A percentile compares a stretch with the other conserved stretches of the same genome.
These are phyloP conservation scores for Diaporthe velutina DNA, from an alignment of 2,329 filamentous ascomycete species.

Conservation along the genomic window DNA sequence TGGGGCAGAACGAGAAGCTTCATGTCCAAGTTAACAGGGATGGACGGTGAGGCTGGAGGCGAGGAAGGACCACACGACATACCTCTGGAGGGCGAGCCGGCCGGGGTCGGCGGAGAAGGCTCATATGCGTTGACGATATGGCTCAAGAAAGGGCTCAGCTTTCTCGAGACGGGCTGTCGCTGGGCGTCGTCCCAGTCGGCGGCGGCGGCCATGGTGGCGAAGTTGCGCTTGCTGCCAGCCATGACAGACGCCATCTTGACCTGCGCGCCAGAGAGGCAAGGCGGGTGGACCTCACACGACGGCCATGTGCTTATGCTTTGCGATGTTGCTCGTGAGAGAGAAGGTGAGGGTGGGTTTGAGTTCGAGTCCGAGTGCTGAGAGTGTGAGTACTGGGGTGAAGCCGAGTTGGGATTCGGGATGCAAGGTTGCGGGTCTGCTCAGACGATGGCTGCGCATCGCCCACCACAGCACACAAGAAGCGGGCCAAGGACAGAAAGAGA, in stretches of 20 bases:
- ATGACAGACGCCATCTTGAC: slow-evolving; percentile 41
- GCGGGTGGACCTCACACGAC: background rate
- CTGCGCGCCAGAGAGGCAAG: slow-evolving; percentile 2
- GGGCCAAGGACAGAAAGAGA: background rate
- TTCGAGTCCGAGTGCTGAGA: background rate
- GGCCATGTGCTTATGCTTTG: background rate
- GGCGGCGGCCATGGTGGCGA: slow-evolving; percentile 42
- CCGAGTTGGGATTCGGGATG: slow-evolving; percentile 1
- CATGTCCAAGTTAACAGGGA: background rate
- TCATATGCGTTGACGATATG: background rate
- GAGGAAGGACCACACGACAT: background rate
- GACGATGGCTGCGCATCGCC: slow-evolving; percentile 3
- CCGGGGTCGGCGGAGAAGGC: slow-evolving; percentile 18
- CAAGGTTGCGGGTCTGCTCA: slow-evolving; percentile 17
- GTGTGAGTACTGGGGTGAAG: background rate
- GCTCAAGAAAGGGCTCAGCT: slow-evolving; percentile 28
- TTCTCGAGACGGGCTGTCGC: background rate
- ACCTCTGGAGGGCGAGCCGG: slow-evolving; percentile 34
- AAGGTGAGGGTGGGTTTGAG: background rate
- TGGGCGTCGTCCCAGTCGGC: slow-evolving; percentile 35
- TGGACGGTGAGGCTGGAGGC: background rate
- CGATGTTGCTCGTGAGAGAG: background rate
- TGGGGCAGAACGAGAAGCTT: slow-evolving; percentile 41
- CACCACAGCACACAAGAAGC: background rate
- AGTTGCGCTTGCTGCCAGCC: slow-evolving; percentile 45